A percentile compares a stretch with the other conserved stretches of the same genome.
These are phyloP conservation scores for Endoconidiophora polonica DNA, from an alignment of 2,329 filamentous ascomycete genomes.

Conservation along the genomic window DNA sequence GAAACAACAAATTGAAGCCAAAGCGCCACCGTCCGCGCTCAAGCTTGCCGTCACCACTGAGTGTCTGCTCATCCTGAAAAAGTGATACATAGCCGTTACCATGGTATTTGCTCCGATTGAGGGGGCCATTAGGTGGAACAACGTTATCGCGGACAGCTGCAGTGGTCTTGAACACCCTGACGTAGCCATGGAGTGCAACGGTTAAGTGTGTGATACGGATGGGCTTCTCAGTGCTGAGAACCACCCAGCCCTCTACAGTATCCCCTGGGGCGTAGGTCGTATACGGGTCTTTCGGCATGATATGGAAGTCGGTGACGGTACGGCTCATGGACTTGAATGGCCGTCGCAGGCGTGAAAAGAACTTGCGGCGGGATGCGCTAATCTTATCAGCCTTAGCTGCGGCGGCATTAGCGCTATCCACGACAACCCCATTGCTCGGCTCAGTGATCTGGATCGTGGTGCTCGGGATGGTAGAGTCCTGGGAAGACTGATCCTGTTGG, in stretches of 20 bases:
- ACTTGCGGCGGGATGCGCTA: constrained; percentile 13
- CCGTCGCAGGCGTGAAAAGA: constrained; percentile 36
- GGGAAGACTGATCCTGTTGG: constrained; percentile 9
- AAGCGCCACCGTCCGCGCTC: constrained; percentile 65
- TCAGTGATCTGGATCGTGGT: neutral
- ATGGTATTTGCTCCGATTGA: constrained; percentile 34
- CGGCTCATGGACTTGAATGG: constrained; percentile 37
- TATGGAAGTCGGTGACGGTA: constrained; percentile 61
- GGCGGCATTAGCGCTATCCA: neutral
- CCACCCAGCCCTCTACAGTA: constrained; percentile 53
- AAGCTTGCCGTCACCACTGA: constrained; percentile 63
- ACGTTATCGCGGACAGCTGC: constrained; percentile 34
- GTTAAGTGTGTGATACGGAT: constrained; percentile 66
- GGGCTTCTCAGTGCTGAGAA: constrained; percentile 57
- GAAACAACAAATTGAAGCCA: constrained; percentile 57
- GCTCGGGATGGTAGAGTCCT: constrained; percentile 5
- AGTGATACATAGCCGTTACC: constrained; percentile 65
- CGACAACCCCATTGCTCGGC: neutral
- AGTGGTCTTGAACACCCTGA: constrained; percentile 60
- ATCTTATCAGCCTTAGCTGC: neutral
- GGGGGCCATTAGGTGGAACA: constrained; percentile 6
- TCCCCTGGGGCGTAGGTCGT: constrained; percentile 62
- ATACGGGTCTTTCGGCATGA: constrained; percentile 61
- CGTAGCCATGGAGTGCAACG: constrained; percentile 61
- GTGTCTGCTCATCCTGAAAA: constrained; percentile 66